Evolutionary conservation across 2,329 filamentous ascomycete species (phyloP), one percentile per base, ranked within the genome.

Genomic region (Trichoderma koningiopsis): DNA sequence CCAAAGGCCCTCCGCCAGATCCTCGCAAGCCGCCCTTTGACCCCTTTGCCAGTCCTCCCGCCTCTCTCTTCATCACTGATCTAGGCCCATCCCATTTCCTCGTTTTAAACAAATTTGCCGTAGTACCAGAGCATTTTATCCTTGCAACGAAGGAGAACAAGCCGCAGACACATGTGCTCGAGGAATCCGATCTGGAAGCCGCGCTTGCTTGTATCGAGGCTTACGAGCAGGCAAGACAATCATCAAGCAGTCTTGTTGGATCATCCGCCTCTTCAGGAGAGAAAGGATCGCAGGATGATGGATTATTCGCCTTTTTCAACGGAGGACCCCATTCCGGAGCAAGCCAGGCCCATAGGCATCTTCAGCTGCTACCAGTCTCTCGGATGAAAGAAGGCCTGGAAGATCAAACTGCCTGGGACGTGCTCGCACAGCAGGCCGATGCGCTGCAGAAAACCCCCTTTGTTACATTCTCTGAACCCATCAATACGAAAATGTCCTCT

Each of bases 31-130:
- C 81, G 3, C 47, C 47, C 5, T 83, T 86, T 74, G 86, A 93
- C 76, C 89, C 90, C 4, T 93, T 93, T 77, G 88, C 86, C 40
- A 82, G 87, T 70, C 90, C 90, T 0, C 78, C 84, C 0, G 74
- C 81, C 3, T 81, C 84, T 5, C 84, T 91, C 68, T 81, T 90
- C 47, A 78, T 89, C 55, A 77, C 85, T 19, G 77, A 78, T 31
- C 75, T 91, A 8, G 81, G 81, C 1, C 81, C 87, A 0, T 77
- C 81, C 10, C 90, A 93, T 77, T 83, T 85, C 70, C 83, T 93
- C 53, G 87, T 93, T 1, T 81, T 93, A 52, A 93, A 93, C 82
- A 93, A 93, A 78, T 93, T 91, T 74, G 90, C 91, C 60, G 80
- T 93, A 60, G 89, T 92, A 40, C 85, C 87, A 0, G 85, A 89